Percentiles rank a stretch among this genome's conserved stretches.
Evolutionary conservation across 2,329 filamentous ascomycete species (phyloP).

Genomic region (Hypoxylon sp.): DNA sequence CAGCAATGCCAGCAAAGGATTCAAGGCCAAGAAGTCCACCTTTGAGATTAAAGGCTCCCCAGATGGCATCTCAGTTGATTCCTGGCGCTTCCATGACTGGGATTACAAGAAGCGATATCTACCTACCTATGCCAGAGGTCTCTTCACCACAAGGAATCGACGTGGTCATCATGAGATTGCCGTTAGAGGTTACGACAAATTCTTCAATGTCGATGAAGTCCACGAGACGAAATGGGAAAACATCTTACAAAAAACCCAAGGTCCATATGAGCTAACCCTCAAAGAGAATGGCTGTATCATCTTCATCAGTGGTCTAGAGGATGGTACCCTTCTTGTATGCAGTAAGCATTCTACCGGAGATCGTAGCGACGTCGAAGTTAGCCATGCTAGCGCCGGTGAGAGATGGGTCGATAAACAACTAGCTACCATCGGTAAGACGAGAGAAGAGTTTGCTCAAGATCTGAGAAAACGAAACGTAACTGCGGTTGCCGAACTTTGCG

Average conservation of each 20-base stretch:
- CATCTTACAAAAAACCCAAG: conserved; percentile 77
- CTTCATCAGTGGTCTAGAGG: conserved; percentile 90
- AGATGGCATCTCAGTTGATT: conserved; percentile 76
- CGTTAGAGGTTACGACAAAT: conserved; percentile 95
- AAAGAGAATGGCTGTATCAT: conserved; percentile 99
- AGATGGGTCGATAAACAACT: conserved; percentile 83
- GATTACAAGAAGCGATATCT: conserved; percentile 90
- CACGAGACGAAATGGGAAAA: conserved; percentile 82
- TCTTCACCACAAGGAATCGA: conserved; percentile 83
- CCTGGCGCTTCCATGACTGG: conserved; percentile 94
- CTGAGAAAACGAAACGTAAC: conserved; percentile 86
- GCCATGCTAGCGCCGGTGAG: conserved; percentile 87
- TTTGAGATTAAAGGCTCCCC: conserved; percentile 72
- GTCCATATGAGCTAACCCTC: conserved; percentile 93
- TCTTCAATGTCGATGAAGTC: conserved; percentile 93
- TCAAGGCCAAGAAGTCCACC: conserved; percentile 81
- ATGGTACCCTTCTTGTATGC: conserved; percentile 91
- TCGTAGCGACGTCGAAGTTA: conserved; percentile 74
- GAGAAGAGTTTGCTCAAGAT: conserved; percentile 78
- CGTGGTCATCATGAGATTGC: conserved; percentile 78
- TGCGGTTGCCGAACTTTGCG: conserved; percentile 93
- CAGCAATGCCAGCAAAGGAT: conserved; percentile 65
- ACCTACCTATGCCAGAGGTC: conserved; percentile 89
- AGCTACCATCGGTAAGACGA: conserved; percentile 77
- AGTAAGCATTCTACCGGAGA: conserved; percentile 96